These are phyloP conservation scores for Glaciozyma antarctica DNA, from an alignment of 768 basidiomycete species.

Conservation along the genomic window DNA sequence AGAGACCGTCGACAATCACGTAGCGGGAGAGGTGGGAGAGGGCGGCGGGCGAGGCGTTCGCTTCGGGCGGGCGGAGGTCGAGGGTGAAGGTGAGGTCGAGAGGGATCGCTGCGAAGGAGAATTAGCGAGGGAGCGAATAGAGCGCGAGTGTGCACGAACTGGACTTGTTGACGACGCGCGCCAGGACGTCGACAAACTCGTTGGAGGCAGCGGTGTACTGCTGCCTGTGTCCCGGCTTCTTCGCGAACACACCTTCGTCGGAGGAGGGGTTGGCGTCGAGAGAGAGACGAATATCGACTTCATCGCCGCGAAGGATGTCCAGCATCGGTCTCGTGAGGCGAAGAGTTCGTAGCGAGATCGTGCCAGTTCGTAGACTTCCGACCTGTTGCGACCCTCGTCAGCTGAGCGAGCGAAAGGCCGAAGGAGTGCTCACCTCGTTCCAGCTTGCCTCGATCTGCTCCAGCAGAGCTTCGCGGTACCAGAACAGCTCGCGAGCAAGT, in stretches of 20 bases:
- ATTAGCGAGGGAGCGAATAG: background rate
- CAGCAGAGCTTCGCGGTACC: slow-evolving; percentile 87
- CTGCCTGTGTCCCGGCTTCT: slow-evolving; percentile 39
- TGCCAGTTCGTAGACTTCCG: slow-evolving; percentile 65
- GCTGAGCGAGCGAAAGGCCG: background rate
- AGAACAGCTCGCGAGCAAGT: slow-evolving; percentile 72
- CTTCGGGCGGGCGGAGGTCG: slow-evolving; percentile 41
- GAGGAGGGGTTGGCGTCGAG: slow-evolving; percentile 41
- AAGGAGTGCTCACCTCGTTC: slow-evolving; percentile 61
- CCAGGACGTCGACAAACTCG: slow-evolving; percentile 56
- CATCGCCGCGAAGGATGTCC: slow-evolving; percentile 61
- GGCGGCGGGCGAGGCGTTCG: slow-evolving; percentile 40
- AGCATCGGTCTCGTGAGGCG: slow-evolving; percentile 70
- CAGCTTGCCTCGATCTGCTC: slow-evolving; percentile 60
- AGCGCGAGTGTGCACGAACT: slow-evolving; percentile 44
- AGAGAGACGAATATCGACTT: slow-evolving; percentile 52
- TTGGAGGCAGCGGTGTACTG: slow-evolving; percentile 50
- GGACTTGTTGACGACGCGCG: slow-evolving; percentile 55
- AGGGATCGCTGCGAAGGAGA: background rate
- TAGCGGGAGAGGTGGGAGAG: slow-evolving; percentile 54
- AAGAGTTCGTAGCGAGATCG: slow-evolving; percentile 66
- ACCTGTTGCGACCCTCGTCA: slow-evolving; percentile 46
- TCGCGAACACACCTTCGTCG: slow-evolving; percentile 17
- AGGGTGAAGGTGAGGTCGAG: slow-evolving; percentile 11
- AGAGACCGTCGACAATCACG: slow-evolving; percentile 60